Base-by-base conservation (phyloP, 2,329 filamentous ascomycete species). In the Aspergillus fijiensis region DNA sequence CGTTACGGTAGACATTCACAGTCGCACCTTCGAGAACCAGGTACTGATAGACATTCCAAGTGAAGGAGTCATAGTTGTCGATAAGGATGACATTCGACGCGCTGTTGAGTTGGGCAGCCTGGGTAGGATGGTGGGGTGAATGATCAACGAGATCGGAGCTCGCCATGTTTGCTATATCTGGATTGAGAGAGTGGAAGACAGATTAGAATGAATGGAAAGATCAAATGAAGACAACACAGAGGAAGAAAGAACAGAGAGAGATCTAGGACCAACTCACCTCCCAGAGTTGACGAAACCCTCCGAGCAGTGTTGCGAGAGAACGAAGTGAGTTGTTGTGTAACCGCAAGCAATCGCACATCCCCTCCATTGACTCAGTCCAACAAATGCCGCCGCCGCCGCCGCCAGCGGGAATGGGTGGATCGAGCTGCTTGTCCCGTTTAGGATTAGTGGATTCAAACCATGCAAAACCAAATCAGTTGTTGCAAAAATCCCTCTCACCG, bases 21-120 rank as follows among this genome's bases (percentile, higher is more conserved):
- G 82, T 90, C 29, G 96, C 95, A 33, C 95, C 95, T 76, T 98
- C 95, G n/a, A 99, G 87, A 6, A 94, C 89, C 1, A 99, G 87
- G 72, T 99, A 99, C 77, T 99, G 96, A 77, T 98, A 99, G 60
- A 99, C 92, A 73, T 99, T 99, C 92, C 93, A 99, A 60, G 94
- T 97, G 77, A 99, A 99, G 3, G 95, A 98, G 78, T 99, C 95
- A 78, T 98, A 99, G 79, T 99, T 99, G 82, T 99, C 95, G 71
- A 99, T 97, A 65, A 99, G 84, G 64, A 99, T 85, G 60, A 99
- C 84, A 77, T 98, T 98, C 59, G 89, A 90, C 27, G 95, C 95
- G 54, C 88, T 92, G 25, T 89, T 76, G 56, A 97, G 82, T 39
- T 88, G 87, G 55, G 87, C 81, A 31, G 88, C 88, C 55, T 89